Percentiles rank a stretch among this genome's conserved stretches.
phyloP scores from a whole-genome alignment of 2,329 filamentous ascomycete species.

The Hymenoscyphus albidus region DNA sequence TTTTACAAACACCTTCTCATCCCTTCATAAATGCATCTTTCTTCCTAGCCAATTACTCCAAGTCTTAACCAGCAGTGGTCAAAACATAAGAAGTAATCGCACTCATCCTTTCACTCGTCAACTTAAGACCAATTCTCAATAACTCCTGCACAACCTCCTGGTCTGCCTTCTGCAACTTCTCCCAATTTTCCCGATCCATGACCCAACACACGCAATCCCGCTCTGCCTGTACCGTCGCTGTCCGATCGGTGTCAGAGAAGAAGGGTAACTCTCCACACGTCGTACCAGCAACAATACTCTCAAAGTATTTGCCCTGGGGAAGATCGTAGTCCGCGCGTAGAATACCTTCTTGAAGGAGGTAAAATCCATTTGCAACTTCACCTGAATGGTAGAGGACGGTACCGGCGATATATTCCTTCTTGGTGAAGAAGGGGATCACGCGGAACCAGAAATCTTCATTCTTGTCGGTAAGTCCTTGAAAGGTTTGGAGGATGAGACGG shows the following conservation, averaged over 20 bases:
- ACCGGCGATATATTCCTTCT: slow-evolving; percentile 63
- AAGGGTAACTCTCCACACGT: slow-evolving; percentile 96
- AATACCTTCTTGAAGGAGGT: slow-evolving; percentile 84
- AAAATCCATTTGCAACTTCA: slow-evolving; percentile 77
- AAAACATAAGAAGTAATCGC: slow-evolving; percentile 54
- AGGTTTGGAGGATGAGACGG: slow-evolving; percentile 90
- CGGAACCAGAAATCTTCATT: slow-evolving; percentile 97
- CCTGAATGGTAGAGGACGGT: slow-evolving; percentile 74
- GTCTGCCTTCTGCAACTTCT: slow-evolving; percentile 65
- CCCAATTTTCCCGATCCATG: slow-evolving; percentile 70
- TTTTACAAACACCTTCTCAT: too few species aligned
- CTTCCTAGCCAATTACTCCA: background rate
- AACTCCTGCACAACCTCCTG: slow-evolving; percentile 79
- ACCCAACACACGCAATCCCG: slow-evolving; percentile 79
- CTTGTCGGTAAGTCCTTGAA: slow-evolving; percentile 77
- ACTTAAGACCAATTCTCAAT: slow-evolving; percentile 80
- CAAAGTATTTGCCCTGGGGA: slow-evolving; percentile 82
- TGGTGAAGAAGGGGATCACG: slow-evolving; percentile 69
- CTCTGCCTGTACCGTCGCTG: slow-evolving; percentile 81
- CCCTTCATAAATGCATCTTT: too few species aligned
- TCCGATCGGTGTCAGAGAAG: slow-evolving; percentile 85
- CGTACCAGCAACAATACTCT: slow-evolving; percentile 89
- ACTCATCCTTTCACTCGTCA: slow-evolving; percentile 91
- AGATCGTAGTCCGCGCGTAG: slow-evolving; percentile 86
- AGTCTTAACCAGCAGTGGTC: slow-evolving; percentile 38